These are phyloP conservation scores for Catharanthus roseus DNA, from an alignment of 257 asterid genomes.

Conservation along the genomic window DNA sequence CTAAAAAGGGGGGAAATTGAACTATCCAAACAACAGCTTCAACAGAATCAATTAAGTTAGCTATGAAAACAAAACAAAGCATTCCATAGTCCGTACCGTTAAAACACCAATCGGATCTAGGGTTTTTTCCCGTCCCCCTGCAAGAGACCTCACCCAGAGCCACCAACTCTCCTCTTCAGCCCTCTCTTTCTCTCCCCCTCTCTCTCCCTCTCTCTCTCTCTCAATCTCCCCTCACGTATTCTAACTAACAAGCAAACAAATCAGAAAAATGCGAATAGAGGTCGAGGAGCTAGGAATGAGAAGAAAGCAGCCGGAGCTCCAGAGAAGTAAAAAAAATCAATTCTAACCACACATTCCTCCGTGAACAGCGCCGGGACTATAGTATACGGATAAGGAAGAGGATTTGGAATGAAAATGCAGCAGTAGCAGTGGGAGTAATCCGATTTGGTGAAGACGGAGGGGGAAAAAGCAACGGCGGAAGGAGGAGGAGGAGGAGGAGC, in stretches of 20 bases:
- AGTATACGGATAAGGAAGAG: neutral
- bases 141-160: neutral
- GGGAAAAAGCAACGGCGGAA: neutral
- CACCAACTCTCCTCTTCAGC: neutral
- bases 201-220: neutral
- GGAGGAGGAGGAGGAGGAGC: neutral
- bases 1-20: neutral
- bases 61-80: neutral
- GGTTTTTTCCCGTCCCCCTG: conserved; percentile 10
- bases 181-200: neutral
- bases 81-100: conserved; percentile 12
- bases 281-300: neutral
- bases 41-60: neutral
- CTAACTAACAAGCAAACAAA: neutral
- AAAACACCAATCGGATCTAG: conserved; percentile 19
- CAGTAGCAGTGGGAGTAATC: neutral
- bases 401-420: neutral
- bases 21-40: neutral
- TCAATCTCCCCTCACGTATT: neutral
- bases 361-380: neutral
- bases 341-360: neutral
- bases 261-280: conserved; percentile 1
- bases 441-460: neutral
- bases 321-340: neutral
- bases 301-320: neutral